These are phyloP conservation scores for Aspergillus udagawae DNA, from an alignment of 2,329 filamentous ascomycete genomes.

Conservation along the genomic window DNA sequence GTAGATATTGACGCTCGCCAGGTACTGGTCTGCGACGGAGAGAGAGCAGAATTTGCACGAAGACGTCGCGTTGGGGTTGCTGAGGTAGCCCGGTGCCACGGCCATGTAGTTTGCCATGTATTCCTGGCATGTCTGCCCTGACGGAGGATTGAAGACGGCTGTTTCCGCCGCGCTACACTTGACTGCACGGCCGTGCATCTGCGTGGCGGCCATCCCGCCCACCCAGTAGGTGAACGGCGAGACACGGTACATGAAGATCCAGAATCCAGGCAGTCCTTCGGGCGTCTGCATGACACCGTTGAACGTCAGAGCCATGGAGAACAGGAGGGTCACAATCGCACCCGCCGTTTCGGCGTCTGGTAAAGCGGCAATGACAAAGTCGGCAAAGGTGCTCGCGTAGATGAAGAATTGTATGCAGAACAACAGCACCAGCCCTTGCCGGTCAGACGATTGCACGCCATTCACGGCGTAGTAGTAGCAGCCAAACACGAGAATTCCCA, in stretches of 20 bases:
- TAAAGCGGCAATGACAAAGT: slow-evolving; percentile 70
- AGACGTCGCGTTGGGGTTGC: slow-evolving; percentile 45
- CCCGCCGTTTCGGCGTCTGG: slow-evolving; percentile 70
- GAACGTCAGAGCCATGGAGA: slow-evolving; percentile 79
- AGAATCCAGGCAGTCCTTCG: slow-evolving; percentile 60
- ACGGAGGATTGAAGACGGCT: slow-evolving; percentile 59
- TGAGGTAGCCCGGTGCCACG: slow-evolving; percentile 51
- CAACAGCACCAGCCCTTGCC: slow-evolving; percentile 74
- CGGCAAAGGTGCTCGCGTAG: slow-evolving; percentile 74
- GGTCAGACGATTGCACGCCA: slow-evolving; percentile 57
- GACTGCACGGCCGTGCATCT: slow-evolving; percentile 63
- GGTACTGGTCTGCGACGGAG: slow-evolving; percentile 35
- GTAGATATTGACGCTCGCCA: slow-evolving; percentile 42
- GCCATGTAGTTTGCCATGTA: slow-evolving; percentile 55
- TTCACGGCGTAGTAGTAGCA: slow-evolving; percentile 81
- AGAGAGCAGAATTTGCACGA: slow-evolving; percentile 50
- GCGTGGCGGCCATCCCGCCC: slow-evolving; percentile 66
- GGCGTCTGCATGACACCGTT: slow-evolving; percentile 64
- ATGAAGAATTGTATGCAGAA: slow-evolving; percentile 71
- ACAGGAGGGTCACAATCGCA: slow-evolving; percentile 70
- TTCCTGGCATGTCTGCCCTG: slow-evolving; percentile 53
- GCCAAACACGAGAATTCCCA: slow-evolving; percentile 70
- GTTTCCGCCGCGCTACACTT: slow-evolving; percentile 66
- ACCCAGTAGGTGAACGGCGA: slow-evolving; percentile 47
- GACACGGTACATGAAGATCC: slow-evolving; percentile 65